phyloP scores from a whole-genome alignment of 2,329 filamentous ascomycete genomes.

The Diplodia intermedia region DNA sequence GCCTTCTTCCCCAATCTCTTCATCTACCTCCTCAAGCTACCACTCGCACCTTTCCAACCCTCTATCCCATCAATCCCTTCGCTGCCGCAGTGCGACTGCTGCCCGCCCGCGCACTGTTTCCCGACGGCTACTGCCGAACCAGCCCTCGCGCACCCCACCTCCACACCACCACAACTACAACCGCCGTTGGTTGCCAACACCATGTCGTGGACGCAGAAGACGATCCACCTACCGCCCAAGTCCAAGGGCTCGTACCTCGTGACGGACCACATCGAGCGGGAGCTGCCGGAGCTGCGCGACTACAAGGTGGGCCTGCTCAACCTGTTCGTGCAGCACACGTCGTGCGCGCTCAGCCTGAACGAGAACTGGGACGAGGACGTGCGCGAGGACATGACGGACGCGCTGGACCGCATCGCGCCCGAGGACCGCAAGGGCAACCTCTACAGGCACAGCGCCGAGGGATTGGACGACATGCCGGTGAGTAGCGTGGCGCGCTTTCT shows the following conservation, averaged over 20 bases:
- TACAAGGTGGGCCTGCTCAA: slow-evolving; percentile 80
- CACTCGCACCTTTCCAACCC: slow-evolving; percentile 48
- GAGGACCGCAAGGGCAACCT: slow-evolving; percentile 71
- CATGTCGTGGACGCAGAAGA: slow-evolving; percentile 84
- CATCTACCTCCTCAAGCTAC: slow-evolving; percentile 47
- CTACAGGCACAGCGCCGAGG: slow-evolving; percentile 88
- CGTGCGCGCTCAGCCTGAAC: slow-evolving; percentile 87
- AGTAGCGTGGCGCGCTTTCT: slow-evolving; percentile 39
- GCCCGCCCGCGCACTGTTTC: slow-evolving; percentile 41
- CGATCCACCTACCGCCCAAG: slow-evolving; percentile 77
- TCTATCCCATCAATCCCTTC: slow-evolving; percentile 34
- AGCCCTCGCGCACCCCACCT: slow-evolving; percentile 40
- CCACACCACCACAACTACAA: slow-evolving; percentile 36
- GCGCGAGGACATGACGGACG: slow-evolving; percentile 91
- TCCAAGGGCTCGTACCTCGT: slow-evolving; percentile 88
- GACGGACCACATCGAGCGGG: slow-evolving; percentile 73
- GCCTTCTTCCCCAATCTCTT: slow-evolving; percentile 59
- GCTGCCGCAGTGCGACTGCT: slow-evolving; percentile 44
- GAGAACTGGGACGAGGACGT: slow-evolving; percentile 91
- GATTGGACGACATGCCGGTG: slow-evolving; percentile 91
- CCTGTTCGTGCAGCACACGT: slow-evolving; percentile 95
- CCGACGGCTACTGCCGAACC: slow-evolving; percentile 36
- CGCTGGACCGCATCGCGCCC: slow-evolving; percentile 87
- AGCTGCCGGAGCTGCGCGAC: slow-evolving; percentile 77
- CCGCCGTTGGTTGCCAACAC: slow-evolving; percentile 38